A percentile compares a stretch with the other conserved stretches of the same genome.
phyloP scores from a whole-genome alignment of 208 protist genomes.

The Strigomonas culicis region DNA sequence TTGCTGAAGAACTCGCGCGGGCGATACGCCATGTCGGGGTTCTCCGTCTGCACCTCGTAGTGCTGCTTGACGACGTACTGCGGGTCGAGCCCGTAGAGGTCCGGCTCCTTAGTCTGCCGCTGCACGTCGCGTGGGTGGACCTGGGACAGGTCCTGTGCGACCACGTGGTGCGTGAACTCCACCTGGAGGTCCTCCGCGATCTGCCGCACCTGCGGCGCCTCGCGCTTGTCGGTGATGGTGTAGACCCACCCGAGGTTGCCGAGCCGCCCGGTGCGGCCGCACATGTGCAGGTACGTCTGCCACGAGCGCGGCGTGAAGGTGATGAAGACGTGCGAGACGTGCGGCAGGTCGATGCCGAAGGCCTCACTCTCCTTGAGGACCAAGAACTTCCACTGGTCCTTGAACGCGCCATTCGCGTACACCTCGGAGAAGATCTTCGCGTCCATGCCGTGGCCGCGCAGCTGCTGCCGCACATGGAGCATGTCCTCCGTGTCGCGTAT shows the following conservation, averaged over 20 bases:
- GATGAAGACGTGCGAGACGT: constrained; percentile 84
- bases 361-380: constrained; percentile 72
- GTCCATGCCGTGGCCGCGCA: constrained; percentile 64
- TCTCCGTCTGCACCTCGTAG: constrained; percentile 73
- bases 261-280: constrained; percentile 59
- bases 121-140: constrained; percentile 37
- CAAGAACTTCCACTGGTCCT: constrained; percentile 67
- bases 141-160: constrained; percentile 34
- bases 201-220: constrained; percentile 47
- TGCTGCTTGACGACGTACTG: constrained; percentile 78
- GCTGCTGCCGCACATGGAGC: constrained; percentile 40
- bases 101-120: constrained; percentile 56
- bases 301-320: constrained; percentile 67
- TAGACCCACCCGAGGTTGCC: constrained; percentile 87
- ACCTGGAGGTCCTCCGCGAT: constrained; percentile 59
- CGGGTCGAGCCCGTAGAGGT: constrained; percentile 76
- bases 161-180: constrained; percentile 58
- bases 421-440: constrained; percentile 80
- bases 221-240: constrained; percentile 57
- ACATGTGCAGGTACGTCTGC: constrained; percentile 81
- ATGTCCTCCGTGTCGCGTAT: constrained; percentile 51
- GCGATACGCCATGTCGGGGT: constrained; percentile 62
- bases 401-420: constrained; percentile 43
- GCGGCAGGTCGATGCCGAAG: constrained; percentile 66
- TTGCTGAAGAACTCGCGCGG: constrained; percentile 78